Evolutionary conservation across 2,329 filamentous ascomycete species (phyloP), one percentile per base, ranked within the genome.

Genomic region (Arthroderma sp.): DNA sequence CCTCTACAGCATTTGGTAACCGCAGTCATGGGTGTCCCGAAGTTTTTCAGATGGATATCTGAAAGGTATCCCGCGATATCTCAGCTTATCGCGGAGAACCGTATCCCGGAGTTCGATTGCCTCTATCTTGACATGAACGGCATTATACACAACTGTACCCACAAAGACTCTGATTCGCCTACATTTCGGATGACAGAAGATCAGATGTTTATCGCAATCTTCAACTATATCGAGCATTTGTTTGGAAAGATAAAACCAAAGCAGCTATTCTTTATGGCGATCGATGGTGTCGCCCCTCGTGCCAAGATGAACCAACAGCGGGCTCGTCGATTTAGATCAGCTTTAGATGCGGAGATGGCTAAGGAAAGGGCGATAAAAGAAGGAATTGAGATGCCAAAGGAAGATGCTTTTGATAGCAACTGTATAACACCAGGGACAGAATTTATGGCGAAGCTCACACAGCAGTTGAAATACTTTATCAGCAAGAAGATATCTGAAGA

Each of bases 261-360:
- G 68, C 82, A 95, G 71, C 77, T 98, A 32, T 98, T 98, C 69
- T 98, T 95, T 72, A 98, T 98, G 91, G 93, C 91, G 42, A 91
- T 98, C 53, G 91, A 98, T 59, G 91, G 91, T 57, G 93, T 98
- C 50, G 91, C 91, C 22, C 93, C 91, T 11, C 83, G 91, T 58
- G 91, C 91, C 55, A 98, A 98, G 74, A 98, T 98, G 91, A 98
- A 98, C 65, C 91, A 98, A 66, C 91, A 98, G 69, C 86, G 91
- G 56, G 84, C 91, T 46, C 82, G 91, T 58, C 83, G 91, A 61
- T 98, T 98, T 66, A 79, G 91, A 58, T 96, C 91, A 27, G 91
- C 91, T 36, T 71, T 95, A 42, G 93, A 98, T 59, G 84, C 78
- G 46, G 91, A 98, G 64, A 76, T 78, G 54, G 87, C 88, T 48